Percentiles rank a stretch among this genome's conserved stretches.
phyloP scores from a whole-genome alignment of 164 flowering plant species.

The Magnolia sinica region DNA sequence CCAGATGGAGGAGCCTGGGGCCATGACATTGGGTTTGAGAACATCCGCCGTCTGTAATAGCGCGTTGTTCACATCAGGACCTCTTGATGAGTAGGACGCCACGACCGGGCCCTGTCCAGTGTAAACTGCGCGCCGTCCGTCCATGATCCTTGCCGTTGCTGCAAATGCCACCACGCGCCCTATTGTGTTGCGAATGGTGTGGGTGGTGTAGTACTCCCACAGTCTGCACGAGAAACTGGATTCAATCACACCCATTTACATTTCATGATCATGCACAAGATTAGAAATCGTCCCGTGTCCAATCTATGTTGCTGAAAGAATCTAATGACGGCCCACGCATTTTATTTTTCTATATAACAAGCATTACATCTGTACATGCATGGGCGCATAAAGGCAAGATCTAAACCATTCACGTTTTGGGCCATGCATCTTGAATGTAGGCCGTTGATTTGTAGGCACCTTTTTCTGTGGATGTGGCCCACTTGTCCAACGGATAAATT shows the following conservation, averaged over 20 bases:
- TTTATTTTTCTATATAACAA: no score
- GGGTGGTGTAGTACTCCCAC: slow-evolving; percentile 47
- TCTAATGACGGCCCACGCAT: no score
- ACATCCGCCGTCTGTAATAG: slow-evolving; percentile 53
- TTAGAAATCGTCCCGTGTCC: no score
- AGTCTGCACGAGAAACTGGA: slow-evolving; percentile 15
- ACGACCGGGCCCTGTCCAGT: slow-evolving; percentile 43
- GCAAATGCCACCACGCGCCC: slow-evolving; percentile 36
- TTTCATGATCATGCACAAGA: no score
- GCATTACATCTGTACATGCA: no score
- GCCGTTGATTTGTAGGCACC: no score
- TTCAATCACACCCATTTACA: background rate
- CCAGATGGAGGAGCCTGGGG: slow-evolving; percentile 67
- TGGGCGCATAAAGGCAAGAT: background rate
- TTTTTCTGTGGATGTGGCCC: no score
- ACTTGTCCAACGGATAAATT: no score
- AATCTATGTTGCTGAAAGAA: no score
- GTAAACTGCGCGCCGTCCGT: slow-evolving; percentile 44
- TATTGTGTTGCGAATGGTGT: slow-evolving; percentile 31
- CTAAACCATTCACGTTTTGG: no score
- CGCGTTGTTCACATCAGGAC: slow-evolving; percentile 57
- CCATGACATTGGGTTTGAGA: slow-evolving; percentile 58
- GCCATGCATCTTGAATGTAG: no score
- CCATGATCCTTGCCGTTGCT: slow-evolving; percentile 52
- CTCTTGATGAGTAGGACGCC: slow-evolving; percentile 61